Conservation (phyloP, 495 filamentous ascomycete genomes). For the Aspergillus heteromorphus region DNA sequence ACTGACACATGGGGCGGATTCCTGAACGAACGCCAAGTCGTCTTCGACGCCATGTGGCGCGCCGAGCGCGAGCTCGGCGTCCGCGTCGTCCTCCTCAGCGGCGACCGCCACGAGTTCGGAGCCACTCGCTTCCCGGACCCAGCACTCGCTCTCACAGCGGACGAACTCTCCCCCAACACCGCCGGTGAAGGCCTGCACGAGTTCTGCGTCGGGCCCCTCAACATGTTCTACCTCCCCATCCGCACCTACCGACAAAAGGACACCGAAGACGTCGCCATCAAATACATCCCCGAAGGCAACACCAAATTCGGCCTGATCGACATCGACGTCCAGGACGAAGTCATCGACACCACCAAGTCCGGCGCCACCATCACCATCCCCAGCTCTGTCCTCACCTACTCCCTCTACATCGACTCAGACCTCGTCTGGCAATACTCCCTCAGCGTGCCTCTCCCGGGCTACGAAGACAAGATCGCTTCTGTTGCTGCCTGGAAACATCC, state of each 20-base stretch:
- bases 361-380: slow-evolving; percentile 22
- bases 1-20: slow-evolving; percentile 92
- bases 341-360: slow-evolving; percentile 37
- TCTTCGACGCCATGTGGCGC: slow-evolving; percentile 90
- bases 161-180: slow-evolving; percentile 23
- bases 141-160: slow-evolving; percentile 17
- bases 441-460: slow-evolving; percentile 27
- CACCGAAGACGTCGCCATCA: slow-evolving; percentile 69
- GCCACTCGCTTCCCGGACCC: slow-evolving; percentile 84
- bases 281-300: slow-evolving; percentile 84
- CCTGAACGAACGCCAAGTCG: slow-evolving; percentile 65
- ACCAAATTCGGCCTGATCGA: slow-evolving; percentile 89
- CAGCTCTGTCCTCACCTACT: slow-evolving; percentile 63
- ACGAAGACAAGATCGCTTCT: not conserved
- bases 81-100: slow-evolving; percentile 79
- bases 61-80: slow-evolving; percentile 59
- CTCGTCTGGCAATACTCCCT: slow-evolving; percentile 66
- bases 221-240: slow-evolving; percentile 88
- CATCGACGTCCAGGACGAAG: slow-evolving; percentile 59
- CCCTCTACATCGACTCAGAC: slow-evolving; percentile 73
- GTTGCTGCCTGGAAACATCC: slow-evolving; percentile 5
- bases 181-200: slow-evolving; percentile 63
- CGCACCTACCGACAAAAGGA: slow-evolving; percentile 76
- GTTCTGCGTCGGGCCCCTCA: slow-evolving; percentile 82
- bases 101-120: slow-evolving; percentile 92